Evolutionary conservation across 257 asterid genomes (phyloP).

Genomic region (Solanum piurae): DNA sequence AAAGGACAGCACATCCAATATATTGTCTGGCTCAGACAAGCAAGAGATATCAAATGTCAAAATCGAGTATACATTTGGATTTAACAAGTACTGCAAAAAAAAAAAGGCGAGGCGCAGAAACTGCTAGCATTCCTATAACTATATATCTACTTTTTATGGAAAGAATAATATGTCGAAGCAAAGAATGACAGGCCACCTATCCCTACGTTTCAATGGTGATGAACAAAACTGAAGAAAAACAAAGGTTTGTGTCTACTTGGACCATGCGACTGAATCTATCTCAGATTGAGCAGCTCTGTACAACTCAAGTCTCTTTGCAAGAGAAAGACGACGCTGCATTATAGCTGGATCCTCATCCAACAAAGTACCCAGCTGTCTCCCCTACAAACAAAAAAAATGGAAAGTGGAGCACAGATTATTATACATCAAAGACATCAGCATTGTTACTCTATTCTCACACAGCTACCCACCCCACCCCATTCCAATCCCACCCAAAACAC

Average conservation of each 20-base stretch:
- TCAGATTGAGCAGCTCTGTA: slow-evolving; percentile 92
- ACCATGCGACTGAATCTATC: slow-evolving; percentile 93
- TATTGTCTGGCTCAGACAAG: not conserved
- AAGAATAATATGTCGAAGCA: slow-evolving; percentile 6
- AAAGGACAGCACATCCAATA: not conserved
- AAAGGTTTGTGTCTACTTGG: slow-evolving; percentile 35
- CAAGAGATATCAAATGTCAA: not conserved
- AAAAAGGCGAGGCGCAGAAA: not conserved
- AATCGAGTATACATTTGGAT: not conserved
- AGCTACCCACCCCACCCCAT: no score
- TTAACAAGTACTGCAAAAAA: not conserved
- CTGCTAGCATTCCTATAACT: not conserved
- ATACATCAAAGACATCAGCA: not conserved
- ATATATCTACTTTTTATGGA: not conserved
- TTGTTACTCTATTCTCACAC: not conserved
- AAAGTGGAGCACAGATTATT: not conserved
- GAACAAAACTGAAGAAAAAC: not conserved
- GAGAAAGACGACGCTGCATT: slow-evolving; percentile 66
- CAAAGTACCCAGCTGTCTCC: slow-evolving; percentile 61
- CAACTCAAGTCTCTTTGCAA: slow-evolving; percentile 86
- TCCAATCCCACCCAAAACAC: not conserved
- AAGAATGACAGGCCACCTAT: slow-evolving; percentile 15
- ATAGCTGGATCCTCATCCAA: slow-evolving; percentile 97
- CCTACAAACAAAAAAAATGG: slow-evolving; percentile 31
- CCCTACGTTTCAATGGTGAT: not conserved